A percentile compares a stretch with the other conserved stretches of the same genome.
These are phyloP conservation scores for Vitis hybrid DNA, from an alignment of 177 flowering plant species.

Conservation along the genomic window DNA sequence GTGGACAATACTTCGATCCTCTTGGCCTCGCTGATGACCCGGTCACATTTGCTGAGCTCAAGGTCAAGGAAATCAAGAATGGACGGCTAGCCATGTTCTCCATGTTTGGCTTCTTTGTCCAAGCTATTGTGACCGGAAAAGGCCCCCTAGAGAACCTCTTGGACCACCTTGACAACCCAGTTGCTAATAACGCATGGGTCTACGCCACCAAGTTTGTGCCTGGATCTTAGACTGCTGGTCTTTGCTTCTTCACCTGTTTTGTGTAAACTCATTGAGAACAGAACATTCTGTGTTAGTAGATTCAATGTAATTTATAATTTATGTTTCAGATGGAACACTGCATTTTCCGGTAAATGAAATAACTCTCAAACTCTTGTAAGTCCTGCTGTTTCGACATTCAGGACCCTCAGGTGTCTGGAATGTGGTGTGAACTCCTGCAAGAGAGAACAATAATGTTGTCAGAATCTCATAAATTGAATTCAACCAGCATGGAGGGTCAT, in stretches of 20 bases:
- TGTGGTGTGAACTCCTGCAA: too few relatives aligned
- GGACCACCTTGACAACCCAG: constrained; percentile 94
- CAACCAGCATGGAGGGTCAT: too few relatives aligned
- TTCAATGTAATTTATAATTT: neutral
- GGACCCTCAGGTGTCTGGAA: too few relatives aligned
- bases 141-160: constrained; percentile 92
- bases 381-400: too few relatives aligned
- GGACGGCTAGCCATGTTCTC: constrained; percentile 97
- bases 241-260: neutral
- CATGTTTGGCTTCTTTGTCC: constrained; percentile 95
- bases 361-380: too few relatives aligned
- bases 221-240: constrained; percentile 51
- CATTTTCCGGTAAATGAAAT: too few relatives aligned
- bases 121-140: constrained; percentile 92
- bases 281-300: neutral
- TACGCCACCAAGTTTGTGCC: constrained; percentile 98
- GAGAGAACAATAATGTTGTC: too few relatives aligned
- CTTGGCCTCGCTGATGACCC: constrained; percentile 96
- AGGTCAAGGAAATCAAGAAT: constrained; percentile 96
- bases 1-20: constrained; percentile 93
- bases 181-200: constrained; percentile 95
- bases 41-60: constrained; percentile 82
- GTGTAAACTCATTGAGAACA: neutral
- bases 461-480: too few relatives aligned
- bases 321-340: neutral